Conservation (phyloP, 1,284 basidiomycete genomes). For the Schizophyllum amplum region DNA sequence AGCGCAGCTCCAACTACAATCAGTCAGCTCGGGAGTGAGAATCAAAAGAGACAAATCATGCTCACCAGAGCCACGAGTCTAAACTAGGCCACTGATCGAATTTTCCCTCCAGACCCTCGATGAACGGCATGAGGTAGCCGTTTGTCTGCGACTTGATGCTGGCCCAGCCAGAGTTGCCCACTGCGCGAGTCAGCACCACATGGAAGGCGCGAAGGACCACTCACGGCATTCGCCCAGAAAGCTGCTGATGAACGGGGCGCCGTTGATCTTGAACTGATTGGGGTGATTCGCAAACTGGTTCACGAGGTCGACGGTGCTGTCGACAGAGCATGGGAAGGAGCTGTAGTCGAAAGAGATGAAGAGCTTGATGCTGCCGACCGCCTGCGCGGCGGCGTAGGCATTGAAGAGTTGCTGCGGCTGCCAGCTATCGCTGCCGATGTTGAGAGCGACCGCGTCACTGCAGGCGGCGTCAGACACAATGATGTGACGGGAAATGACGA, state of each 20-base stretch:
- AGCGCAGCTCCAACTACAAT: constrained; percentile 35
- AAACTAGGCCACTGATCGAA: constrained; percentile 26
- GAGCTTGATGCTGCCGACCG: constrained; percentile 24
- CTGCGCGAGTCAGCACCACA: too few relatives aligned
- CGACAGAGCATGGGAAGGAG: constrained; percentile 26
- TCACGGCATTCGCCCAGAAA: constrained; percentile 28
- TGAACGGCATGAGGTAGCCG: constrained; percentile 38
- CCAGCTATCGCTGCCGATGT: constrained; percentile 33
- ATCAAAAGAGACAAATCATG: not conserved
- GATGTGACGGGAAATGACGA: too few relatives aligned
- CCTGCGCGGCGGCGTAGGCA: constrained; percentile 30
- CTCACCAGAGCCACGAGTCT: constrained; percentile 41
- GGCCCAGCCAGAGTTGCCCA: constrained; percentile 31
- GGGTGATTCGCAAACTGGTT: constrained; percentile 26
- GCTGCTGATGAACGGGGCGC: constrained; percentile 32
- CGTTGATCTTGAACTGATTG: constrained; percentile 32
- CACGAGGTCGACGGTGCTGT: constrained; percentile 23
- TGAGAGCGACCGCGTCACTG: constrained; percentile 37
- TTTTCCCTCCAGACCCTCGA: constrained; percentile 29
- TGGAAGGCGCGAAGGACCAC: too few relatives aligned
- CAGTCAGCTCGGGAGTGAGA: not conserved
- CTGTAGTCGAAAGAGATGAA: constrained; percentile 39
- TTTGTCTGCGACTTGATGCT: constrained; percentile 28
- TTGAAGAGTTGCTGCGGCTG: constrained; percentile 27
- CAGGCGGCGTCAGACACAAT: too few relatives aligned